A percentile compares a stretch with the other conserved stretches of the same genome.
Evolutionary conservation across 371 early-diverging fungal genomes (phyloP).

Genomic region (Zychaea mexicana): DNA sequence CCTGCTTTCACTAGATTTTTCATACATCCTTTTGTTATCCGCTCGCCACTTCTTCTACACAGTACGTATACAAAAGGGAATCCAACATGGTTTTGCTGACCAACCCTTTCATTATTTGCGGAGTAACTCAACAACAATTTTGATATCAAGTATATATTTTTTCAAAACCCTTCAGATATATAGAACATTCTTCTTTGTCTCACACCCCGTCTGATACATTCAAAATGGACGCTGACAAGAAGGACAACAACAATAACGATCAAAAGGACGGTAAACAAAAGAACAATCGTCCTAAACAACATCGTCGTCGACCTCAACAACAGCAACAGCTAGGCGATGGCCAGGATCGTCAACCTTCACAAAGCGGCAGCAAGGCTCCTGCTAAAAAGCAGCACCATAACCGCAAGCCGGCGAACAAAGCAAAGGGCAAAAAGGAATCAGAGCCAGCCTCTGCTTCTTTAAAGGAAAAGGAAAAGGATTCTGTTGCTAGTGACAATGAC

Average conservation of each 20-base stretch:
- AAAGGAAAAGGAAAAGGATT: background rate
- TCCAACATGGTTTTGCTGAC: too few species aligned
- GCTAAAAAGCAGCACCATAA: background rate
- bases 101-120: too few species aligned
- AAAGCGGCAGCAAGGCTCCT: background rate
- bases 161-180: too few species aligned
- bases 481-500: constrained; percentile 1
- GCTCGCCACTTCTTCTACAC: too few species aligned
- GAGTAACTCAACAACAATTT: too few species aligned
- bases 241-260: background rate
- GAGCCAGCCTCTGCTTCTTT: background rate
- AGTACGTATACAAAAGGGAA: too few species aligned
- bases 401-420: background rate
- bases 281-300: background rate
- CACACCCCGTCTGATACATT: too few species aligned
- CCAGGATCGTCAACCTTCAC: background rate
- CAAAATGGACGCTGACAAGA: background rate
- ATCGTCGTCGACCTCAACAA: background rate
- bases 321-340: constrained; percentile 13
- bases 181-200: too few species aligned
- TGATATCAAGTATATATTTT: too few species aligned
- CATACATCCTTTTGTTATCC: too few species aligned
- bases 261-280: background rate
- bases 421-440: background rate
- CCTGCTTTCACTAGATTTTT: too few species aligned